These are phyloP conservation scores for Starmerella asiatica DNA, from an alignment of 805 yeast species.

Conservation along the genomic window DNA sequence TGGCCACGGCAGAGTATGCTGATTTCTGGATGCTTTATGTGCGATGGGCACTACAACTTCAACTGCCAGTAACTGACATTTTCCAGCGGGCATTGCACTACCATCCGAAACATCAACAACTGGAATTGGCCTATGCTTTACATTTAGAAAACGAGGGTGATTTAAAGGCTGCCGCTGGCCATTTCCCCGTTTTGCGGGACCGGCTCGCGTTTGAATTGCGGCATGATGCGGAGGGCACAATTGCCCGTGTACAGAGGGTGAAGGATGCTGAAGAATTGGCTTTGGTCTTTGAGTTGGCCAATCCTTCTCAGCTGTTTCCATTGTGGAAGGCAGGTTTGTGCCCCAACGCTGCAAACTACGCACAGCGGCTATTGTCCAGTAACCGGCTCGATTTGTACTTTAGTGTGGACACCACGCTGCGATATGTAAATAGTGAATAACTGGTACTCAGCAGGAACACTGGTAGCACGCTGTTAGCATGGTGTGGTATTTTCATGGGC, in stretches of 20 bases:
- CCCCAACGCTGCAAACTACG: constrained; percentile 1
- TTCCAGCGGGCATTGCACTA: constrained; percentile 8
- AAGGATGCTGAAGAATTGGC: neutral
- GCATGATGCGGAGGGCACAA: too few relatives aligned
- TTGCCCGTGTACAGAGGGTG: too few relatives aligned
- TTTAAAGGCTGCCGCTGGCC: neutral
- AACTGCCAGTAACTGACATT: neutral
- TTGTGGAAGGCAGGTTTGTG: constrained; percentile 1
- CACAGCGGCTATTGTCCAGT: neutral
- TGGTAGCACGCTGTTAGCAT: neutral
- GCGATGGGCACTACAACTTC: constrained; percentile 32
- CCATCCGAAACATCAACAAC: constrained; percentile 3
- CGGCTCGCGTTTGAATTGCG: too few relatives aligned
- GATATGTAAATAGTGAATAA: neutral
- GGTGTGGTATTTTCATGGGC: neutral
- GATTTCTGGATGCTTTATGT: constrained; percentile 59
- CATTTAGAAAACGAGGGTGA: constrained; percentile 3
- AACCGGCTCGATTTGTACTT: constrained; percentile 33
- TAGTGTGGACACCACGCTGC: constrained; percentile 36
- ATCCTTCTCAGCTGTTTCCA: neutral
- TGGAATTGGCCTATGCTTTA: constrained; percentile 3
- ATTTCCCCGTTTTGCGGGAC: neutral
- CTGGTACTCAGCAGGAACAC: neutral
- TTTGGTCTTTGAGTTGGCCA: neutral
- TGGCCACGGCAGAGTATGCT: constrained; percentile 41